Base-by-base conservation (phyloP, 768 basidiomycete genomes). In the Hydnum rufescens region DNA sequence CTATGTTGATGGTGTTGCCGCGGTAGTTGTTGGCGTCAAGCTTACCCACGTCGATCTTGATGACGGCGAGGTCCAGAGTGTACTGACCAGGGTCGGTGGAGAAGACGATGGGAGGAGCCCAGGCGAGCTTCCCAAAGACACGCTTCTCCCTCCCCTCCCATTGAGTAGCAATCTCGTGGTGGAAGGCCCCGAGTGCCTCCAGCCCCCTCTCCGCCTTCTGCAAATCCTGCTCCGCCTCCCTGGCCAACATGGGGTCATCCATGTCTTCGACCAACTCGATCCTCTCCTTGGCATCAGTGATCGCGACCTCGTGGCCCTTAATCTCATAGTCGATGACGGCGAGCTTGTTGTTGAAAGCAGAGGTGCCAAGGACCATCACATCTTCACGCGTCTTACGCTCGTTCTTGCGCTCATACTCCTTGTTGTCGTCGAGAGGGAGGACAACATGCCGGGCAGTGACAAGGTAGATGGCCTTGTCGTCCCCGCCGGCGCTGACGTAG, bases 1-100 rank as follows among this genome's bases (percentile, higher is more conserved):
- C 47, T 5, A 57, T n/a, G 36, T 57, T 44, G 42, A 57, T 51
- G 23, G 5, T 32, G 51, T 57, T 57, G 19, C 55, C 56, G 50
- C 19, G 23, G 29, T 34, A 57, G 42, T 55, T 48, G 6, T 34
- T 34, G 42, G 53, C 1, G 30, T 43, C 51, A 42, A 57, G 28
- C 49, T 29, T 57, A n/a, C 26, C 47, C 23, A 4, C 5, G 48
- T 57, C 56, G 19, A 57, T 32, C 51, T 57, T 34, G 55, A 57
- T 51, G 47, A 52, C 55, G n/a, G 55, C 56, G 23, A 48, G 26
- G 18, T 57, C 55, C 19, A 23, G 29, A 6, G 55, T 57, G 32
- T 57, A 57, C 30, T 51, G 16, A 28, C 47, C 55, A 29, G 26
- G 26, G 16, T 51, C 51, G 51, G 39, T 32, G 49, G 30, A 25